phyloP scores from a whole-genome alignment of 73 alveolate genomes.

The Tetrahymena malaccensis region DNA sequence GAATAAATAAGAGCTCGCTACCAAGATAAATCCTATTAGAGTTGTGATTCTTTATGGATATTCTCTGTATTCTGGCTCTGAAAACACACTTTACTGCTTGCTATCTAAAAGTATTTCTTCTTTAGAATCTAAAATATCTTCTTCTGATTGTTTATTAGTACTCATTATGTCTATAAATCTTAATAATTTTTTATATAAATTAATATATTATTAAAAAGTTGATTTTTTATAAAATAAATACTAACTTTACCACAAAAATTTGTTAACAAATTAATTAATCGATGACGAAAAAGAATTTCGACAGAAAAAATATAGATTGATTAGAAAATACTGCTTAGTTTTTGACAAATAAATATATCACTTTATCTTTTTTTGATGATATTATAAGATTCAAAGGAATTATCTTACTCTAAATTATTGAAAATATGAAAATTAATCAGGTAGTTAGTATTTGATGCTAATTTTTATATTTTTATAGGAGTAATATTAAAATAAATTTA shows the following conservation, averaged over 20 bases:
- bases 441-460: no score
- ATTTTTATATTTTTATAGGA: no score
- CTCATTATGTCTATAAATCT: not conserved
- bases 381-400: no score
- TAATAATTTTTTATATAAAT: no score
- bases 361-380: not conserved
- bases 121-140: not conserved
- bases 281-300: not conserved
- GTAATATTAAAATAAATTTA: no score
- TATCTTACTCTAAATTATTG: no score
- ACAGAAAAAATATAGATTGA: not conserved
- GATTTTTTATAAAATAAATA: not conserved
- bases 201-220: not conserved
- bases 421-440: no score
- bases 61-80: not conserved
- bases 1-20: not conserved
- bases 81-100: not conserved
- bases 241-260: not conserved
- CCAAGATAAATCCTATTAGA: not conserved
- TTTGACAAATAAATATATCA: no score
- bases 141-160: not conserved
- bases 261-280: not conserved
- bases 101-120: not conserved
- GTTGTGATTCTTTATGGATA: not conserved
- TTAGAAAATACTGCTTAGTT: no score